Evolutionary conservation across 73 alveolate species (phyloP).

Genomic region (Symbiodinium pilosum): DNA sequence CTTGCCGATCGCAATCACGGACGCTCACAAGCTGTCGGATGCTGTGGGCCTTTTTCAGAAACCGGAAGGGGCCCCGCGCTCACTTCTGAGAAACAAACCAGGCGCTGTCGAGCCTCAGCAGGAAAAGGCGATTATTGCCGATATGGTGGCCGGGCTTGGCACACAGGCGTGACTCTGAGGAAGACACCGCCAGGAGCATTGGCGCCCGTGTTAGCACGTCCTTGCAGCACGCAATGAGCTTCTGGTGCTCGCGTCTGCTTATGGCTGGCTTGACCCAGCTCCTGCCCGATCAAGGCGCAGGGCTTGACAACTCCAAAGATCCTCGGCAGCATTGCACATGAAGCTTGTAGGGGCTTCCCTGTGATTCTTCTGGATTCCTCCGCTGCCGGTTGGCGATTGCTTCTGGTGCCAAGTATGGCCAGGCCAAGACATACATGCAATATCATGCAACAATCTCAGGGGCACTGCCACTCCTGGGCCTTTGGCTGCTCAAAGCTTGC

Average conservation of each 20-base stretch:
- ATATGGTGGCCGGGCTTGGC: neutral
- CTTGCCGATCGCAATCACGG: no score
- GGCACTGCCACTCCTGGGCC: constrained; percentile 12
- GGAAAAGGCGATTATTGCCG: neutral
- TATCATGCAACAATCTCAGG: no score
- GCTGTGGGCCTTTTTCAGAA: neutral
- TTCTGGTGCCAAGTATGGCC: no score
- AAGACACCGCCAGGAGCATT: constrained; percentile 30
- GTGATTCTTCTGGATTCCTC: neutral
- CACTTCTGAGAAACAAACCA: constrained; percentile 30
- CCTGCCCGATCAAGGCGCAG: constrained; percentile 83
- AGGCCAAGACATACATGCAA: no score
- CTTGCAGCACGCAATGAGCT: neutral
- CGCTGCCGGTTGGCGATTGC: no score
- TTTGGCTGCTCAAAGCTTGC: constrained; percentile 58
- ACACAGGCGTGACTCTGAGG: neutral
- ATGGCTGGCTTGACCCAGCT: neutral
- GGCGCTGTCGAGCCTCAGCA: constrained; percentile 68
- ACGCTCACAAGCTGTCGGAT: no score
- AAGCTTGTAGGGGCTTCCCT: neutral
- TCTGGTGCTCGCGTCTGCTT: neutral
- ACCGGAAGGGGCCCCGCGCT: neutral
- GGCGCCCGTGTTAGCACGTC: constrained; percentile 61
- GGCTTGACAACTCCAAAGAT: constrained; percentile 56
- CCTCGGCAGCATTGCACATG: no score